Evolutionary conservation across 2,329 filamentous ascomycete genomes (phyloP).

Genomic region (Epichloe gansuensis): DNA sequence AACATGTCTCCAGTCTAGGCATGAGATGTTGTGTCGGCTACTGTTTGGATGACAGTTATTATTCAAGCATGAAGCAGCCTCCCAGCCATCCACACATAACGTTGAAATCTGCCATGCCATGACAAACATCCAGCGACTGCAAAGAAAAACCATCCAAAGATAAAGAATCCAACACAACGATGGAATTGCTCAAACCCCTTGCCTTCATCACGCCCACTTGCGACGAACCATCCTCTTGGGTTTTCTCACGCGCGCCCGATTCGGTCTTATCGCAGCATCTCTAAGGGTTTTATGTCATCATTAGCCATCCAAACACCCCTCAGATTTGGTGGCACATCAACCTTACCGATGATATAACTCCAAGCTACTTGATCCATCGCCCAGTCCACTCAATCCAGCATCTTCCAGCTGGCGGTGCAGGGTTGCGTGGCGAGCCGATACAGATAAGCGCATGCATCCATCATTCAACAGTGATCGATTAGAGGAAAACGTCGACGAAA

Average conservation of each 20-base stretch:
- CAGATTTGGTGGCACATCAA: background rate
- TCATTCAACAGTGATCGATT: background rate
- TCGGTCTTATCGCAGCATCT: background rate
- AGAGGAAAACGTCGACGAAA: slow-evolving; percentile 3
- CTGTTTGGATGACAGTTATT: no score
- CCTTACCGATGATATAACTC: slow-evolving; percentile 5
- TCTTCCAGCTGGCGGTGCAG: slow-evolving; percentile 4
- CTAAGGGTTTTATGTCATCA: no score
- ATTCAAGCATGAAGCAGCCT: no score
- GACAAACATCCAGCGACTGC: no score
- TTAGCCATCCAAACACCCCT: background rate
- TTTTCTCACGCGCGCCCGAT: background rate
- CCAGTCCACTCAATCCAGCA: slow-evolving; percentile 5
- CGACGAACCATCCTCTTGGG: background rate
- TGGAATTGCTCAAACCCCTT: background rate
- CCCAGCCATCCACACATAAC: no score
- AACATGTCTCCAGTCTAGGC: no score
- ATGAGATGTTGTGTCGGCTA: no score
- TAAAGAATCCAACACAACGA: no score
- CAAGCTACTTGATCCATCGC: background rate
- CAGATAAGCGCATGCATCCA: background rate
- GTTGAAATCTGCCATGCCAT: no score
- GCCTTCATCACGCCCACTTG: background rate
- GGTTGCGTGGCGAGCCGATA: background rate
- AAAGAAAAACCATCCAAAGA: no score